Base-by-base conservation (phyloP, 495 filamentous ascomycete genomes). In the Aspergillus sparsus region DNA sequence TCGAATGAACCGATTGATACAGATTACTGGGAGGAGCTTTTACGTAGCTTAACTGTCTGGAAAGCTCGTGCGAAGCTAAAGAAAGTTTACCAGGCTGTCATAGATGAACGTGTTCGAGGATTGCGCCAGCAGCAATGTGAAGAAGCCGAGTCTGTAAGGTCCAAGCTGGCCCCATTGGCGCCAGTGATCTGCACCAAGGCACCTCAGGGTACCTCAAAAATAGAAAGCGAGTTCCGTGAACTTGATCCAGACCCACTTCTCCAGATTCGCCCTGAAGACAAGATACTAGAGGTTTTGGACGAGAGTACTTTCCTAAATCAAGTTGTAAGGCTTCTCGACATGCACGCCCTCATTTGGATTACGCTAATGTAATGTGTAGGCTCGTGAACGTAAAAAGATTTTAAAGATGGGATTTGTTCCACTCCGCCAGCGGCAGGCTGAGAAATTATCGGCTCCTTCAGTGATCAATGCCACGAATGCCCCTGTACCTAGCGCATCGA, bases 11-110 rank as follows among this genome's bases (percentile, higher is more conserved):
- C 90, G 9, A 92, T 98, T 67, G 95, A 98, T 76, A 90, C 88
- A 5, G 94, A 98, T 71, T 98, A 98, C 71, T 98, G 94, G 94
- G 92, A 96, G 64, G 89, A 95, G 66, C 82, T 98, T 3, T 79
- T 98, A 49, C 85, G 87, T 62, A 96, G 88, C 67, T 76, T 98
- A 42, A 79, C 87, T 12, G 86, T 96, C 4, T 97, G 89, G 85
- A 98, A 97, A 74, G 91, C 93, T 6, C 91, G 89, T 68, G 91
- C 93, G 2, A 90, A 89, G 66, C 74, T 98, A 36, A 87, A 88
- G 73, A 86, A 85, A 46, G 85, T 97, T 8, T 94, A 88, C 61
- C 85, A 90, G 57, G 84, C 83, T 6, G 88, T 97, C 58, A 85
- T 92, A 63, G 84, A 86, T 36, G 87, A 87, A 49, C 85, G 89